Evolutionary conservation across 768 basidiomycete genomes (phyloP), one percentile per base, ranked within the genome.

Genomic region (Mycena maculata): DNA sequence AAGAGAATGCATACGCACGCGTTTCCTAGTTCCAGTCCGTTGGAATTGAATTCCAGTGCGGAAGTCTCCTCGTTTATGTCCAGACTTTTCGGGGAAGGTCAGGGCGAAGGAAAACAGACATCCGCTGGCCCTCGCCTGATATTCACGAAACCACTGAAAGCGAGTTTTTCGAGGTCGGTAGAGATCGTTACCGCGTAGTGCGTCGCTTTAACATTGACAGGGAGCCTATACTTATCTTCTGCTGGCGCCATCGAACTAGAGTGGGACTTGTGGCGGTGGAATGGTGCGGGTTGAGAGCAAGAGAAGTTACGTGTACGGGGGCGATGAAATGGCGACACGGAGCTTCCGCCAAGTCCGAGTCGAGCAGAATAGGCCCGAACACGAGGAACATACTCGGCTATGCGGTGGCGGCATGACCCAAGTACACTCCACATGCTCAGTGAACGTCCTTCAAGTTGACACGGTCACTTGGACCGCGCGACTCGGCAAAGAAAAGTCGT

Each of bases 131-230:
- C 87, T 58, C 66, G 88, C 93, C 86, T 83, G 74, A 93, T 87
- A 70, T 88, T 88, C 53, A 91, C 92, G 41, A 89, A 83, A 45
- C 97, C 97, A 45, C 87, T 82, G 76, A 95, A 99, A 12, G 80
- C 85, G 65, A 89, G 84, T n/a, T 84, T 84, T 61, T 91, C 85
- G 57, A 98, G 87, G 79, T 98, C 94, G 4, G 94, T 96, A 73
- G 87, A 88, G 75, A 96, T 80, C 49, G 88, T 88, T 54, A 95
- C 74, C 71, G 93, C 90, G 77, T 96, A 96, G 76, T 95, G 93
- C 9, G 78, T 84, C 15, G 93, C 90, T 72, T 84, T 87, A 59
- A 92, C 86, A 69, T 89, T 80, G 1, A 83, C 83, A 22, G 92
- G 92, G 58, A 94, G 86, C 71, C 92, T 88, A 72, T 87, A 87